Base-by-base conservation (phyloP, 306 rosid species). In the Abrus pulchellus region DNA sequence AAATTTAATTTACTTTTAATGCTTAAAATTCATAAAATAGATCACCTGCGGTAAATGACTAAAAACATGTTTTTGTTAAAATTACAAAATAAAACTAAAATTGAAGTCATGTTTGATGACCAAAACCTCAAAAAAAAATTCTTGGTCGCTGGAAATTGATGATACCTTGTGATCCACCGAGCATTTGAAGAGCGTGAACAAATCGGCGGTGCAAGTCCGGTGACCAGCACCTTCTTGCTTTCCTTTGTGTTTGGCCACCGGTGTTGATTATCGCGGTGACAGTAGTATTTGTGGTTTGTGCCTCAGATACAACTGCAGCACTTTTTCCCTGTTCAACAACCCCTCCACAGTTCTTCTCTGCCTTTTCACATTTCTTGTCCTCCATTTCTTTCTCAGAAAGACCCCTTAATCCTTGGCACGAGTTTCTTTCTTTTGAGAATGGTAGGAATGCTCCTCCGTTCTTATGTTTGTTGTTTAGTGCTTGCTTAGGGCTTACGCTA, bases 131-230 rank as follows among this genome's bases (percentile, higher is more conserved):
- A 20, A 20, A 20, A 20, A 20, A 20, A 20, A 20, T 20, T 20
- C 20, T 20, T 20, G 20, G 20, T 20, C 20, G 20, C 20, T 20
- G 20, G 20, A 20, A 20, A 20, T 20, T 20, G 20, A 20, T 91
- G 98, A 9, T 86, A 93, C 99, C 99, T 87, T 96, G 99, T 82
- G 99, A 96, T 69, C 98, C 99, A 65, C 99, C 99, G 34, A 96
- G 99, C 91, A 93, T 89, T 69, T 93, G 97, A 76, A 96, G 99
- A 64, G 99, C 99, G 84, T 86, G 89, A n/a, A 96, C 97, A 78
- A 96, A 96, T 85, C 94, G 54, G 30, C 98, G 85, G 87, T 96
- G 99, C 92, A 96, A 84, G 70, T 96, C 99, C 0, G 99, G 98
- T 33, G 99, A 96, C 99, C 99, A 96, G 47, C 97, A 96, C 82